These are phyloP conservation scores for Periconia sp. DNA, from an alignment of 2,329 filamentous ascomycete genomes.

Conservation along the genomic window DNA sequence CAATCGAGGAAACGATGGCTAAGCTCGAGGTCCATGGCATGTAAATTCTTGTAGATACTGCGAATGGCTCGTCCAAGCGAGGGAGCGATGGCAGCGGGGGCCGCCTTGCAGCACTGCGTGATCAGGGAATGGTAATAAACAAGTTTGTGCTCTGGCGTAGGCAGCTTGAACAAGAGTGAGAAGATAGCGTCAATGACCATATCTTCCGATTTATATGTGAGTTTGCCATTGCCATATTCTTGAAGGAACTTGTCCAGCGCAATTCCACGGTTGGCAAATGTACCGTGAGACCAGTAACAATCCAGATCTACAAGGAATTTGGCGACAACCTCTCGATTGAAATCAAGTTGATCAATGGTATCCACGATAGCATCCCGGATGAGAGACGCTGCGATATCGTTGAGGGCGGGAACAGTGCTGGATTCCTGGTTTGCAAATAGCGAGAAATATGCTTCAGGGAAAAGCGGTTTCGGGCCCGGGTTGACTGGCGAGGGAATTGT, in stretches of 20 bases:
- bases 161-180: constrained; percentile 88
- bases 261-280: constrained; percentile 91
- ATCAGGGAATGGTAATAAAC: constrained; percentile 96
- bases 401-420: constrained; percentile 79
- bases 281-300: constrained; percentile 86
- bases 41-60: constrained; percentile 80
- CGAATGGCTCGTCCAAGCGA: constrained; percentile 91
- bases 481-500: constrained; percentile 74
- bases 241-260: constrained; percentile 85
- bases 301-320: constrained; percentile 92
- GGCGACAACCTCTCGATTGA: constrained; percentile 84
- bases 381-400: constrained; percentile 76
- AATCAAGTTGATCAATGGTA: constrained; percentile 91
- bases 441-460: constrained; percentile 92
- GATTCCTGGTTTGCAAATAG: constrained; percentile 87
- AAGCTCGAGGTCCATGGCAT: constrained; percentile 84
- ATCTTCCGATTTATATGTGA: constrained; percentile 97
- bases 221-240: constrained; percentile 54
- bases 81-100: constrained; percentile 92
- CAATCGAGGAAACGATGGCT: constrained; percentile 89
- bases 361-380: constrained; percentile 85
- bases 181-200: constrained; percentile 97
- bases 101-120: constrained; percentile 93
- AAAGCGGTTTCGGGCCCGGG: constrained; percentile 73
- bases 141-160: constrained; percentile 84